Base-by-base conservation (phyloP, 805 yeast genomes). In the Yarrowia deformans region DNA sequence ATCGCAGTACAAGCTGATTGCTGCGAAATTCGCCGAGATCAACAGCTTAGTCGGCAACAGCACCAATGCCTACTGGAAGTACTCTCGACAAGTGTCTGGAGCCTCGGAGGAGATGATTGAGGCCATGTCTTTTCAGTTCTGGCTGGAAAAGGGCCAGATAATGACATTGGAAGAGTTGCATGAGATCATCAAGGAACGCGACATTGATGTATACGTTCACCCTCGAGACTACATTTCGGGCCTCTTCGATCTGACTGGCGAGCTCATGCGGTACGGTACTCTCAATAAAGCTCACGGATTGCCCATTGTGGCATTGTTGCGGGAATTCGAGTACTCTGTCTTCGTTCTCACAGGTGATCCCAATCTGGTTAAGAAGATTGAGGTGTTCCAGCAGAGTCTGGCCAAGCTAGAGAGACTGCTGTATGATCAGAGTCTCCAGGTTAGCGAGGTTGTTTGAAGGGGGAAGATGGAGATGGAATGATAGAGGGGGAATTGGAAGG, bases 201-300 rank as follows among this genome's bases (percentile, higher is more conserved):
- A 40, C 23, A 68, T 67, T 23, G 61, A 46, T 32, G 45, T 64
- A 32, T 49, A 70, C 13, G 69, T 76, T 7, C 46, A 74, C 12
- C 67, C 66, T 29, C 78, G 75, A 14, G 83, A 81, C 71, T 81
- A 77, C 70, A 72, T 81, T 37, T 75, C 81, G 75, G 84, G 84
- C 0, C 63, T 81, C n/a, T 75, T 81, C 70, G 84, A 81, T 70
- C 69, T 80, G 60, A 80, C 83, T 0, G 84, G 84, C 0, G 84
- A 81, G 67, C 74, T 81, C 14, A 81, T 81, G 83, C 70, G 82
- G 39, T 79, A 77, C 67, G 76, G 81, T 13, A 79, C 81, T 18
- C 69, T 76, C n/a, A 74, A 79, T 63, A 70, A 77, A 7, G 37
- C 50, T 1, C 68, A 50, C 7, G 66, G 55, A 8, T 16, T 63